A percentile compares a stretch with the other conserved stretches of the same genome.
These are phyloP conservation scores for Cyphellophora attinorum DNA, from an alignment of 2,329 filamentous ascomycete genomes.

Conservation along the genomic window DNA sequence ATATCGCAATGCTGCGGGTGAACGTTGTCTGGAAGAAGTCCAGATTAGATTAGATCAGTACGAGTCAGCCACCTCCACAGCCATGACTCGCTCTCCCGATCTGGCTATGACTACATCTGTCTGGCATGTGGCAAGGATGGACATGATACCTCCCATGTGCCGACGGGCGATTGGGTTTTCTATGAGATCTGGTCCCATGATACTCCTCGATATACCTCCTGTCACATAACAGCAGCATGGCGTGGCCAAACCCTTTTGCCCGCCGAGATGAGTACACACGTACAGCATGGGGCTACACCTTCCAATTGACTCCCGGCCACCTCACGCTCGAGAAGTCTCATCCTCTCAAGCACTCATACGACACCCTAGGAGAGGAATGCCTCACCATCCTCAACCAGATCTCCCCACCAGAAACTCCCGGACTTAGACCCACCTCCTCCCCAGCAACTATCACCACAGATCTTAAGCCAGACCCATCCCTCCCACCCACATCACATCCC, in stretches of 20 bases:
- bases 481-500: neutral
- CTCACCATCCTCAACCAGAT: conserved; percentile 55
- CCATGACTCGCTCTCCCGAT: too few relatives aligned
- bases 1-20: too few relatives aligned
- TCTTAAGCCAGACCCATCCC: neutral
- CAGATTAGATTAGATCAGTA: too few relatives aligned
- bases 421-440: neutral
- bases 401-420: conserved; percentile 31
- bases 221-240: conserved; percentile 11
- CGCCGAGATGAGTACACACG: conserved; percentile 18
- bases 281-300: conserved; percentile 55
- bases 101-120: too few relatives aligned
- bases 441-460: neutral
- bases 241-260: conserved; percentile 22
- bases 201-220: neutral
- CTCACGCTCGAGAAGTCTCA: conserved; percentile 49
- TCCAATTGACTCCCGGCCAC: conserved; percentile 60
- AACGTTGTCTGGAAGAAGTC: too few relatives aligned
- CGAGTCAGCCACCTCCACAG: too few relatives aligned
- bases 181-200: too few relatives aligned
- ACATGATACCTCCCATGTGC: too few relatives aligned
- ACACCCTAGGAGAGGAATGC: conserved; percentile 57
- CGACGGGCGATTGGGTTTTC: too few relatives aligned
- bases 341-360: conserved; percentile 57
- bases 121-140: too few relatives aligned